Base-by-base conservation (phyloP, 2,329 filamentous ascomycete genomes). In the Colletotrichum orbiculare region DNA sequence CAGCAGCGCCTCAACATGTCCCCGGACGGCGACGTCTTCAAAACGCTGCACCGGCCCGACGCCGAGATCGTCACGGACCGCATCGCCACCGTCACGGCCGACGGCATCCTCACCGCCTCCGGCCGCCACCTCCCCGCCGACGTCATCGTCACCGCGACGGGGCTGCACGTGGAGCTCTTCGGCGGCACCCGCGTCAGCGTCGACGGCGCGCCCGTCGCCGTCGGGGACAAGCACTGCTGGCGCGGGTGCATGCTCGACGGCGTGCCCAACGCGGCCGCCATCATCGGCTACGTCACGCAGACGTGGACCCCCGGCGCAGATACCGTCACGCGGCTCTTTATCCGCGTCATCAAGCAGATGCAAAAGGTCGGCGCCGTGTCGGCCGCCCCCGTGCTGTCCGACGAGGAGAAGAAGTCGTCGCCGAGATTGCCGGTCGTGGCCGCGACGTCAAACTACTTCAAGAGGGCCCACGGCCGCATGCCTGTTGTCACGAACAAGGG, bases 1-100 rank as follows among this genome's bases (percentile, higher is more conserved):
- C 85, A 93, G 59, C 92, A 96, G 74, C 87, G 93, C 0, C 79
- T 96, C 8, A 96, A 93, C 71, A 79, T 93, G 65, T 89, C 77
- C 15, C 84, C 83, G 0, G 80, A 85, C 54, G 84, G 81, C 9
- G 86, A 89, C 70, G 89, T 88, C 70, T 88, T 83, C 75, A 73
- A 81, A 49, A 78, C 82, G 0, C 69, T 88, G 2, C 78, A 79
- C 54, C 73, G 72, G 1, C 76, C 78, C 2, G 84, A 84, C 60
- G 76, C 78, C 2, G 74, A 80, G 38, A 72, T 88, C 2, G 79
- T 84, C 1, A 88, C 86, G 0, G 85, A 83, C 58, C 77, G 73
- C 1, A 86, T 90, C 69, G 77, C 83, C 17, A 81, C 77, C 0
- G 81, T 87, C 3, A 85, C 82, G 0, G 70, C 77, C 2, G 76